phyloP scores from a whole-genome alignment of 768 basidiomycete genomes.

The Mycena floridula region DNA sequence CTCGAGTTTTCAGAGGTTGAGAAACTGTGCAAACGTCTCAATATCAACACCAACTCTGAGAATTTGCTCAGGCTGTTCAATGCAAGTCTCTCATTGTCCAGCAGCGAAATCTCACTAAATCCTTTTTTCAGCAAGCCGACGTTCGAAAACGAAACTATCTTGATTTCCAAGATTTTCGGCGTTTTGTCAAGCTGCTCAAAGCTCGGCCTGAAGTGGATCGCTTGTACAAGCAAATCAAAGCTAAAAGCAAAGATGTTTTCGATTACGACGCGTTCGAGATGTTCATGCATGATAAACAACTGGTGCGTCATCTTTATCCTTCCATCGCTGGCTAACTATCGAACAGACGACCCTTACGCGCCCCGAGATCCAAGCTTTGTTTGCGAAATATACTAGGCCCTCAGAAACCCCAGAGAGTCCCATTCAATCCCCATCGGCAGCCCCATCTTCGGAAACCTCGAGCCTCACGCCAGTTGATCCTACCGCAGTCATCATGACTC shows the following conservation, averaged over 20 bases:
- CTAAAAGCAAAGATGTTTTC: constrained; percentile 26
- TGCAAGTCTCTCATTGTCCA: constrained; percentile 24
- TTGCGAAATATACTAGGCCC: constrained; percentile 26
- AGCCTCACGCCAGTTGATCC: not conserved
- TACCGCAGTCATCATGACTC: not conserved
- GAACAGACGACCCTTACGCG: constrained; percentile 28
- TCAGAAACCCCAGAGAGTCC: not conserved
- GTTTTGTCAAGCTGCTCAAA: constrained; percentile 79
- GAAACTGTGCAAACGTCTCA: constrained; percentile 63
- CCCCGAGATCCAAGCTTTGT: constrained; percentile 27
- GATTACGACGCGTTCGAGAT: constrained; percentile 36
- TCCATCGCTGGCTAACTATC: not conserved
- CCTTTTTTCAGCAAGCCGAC: constrained; percentile 58
- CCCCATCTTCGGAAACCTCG: constrained; percentile 3
- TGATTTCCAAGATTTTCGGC: constrained; percentile 74
- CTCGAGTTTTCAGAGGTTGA: constrained; percentile 70
- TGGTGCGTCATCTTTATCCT: constrained; percentile 19
- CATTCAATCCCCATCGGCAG: constrained; percentile 2
- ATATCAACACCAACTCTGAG: constrained; percentile 49
- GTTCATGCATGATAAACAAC: constrained; percentile 40
- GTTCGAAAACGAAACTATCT: constrained; percentile 47
- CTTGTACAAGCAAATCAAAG: constrained; percentile 42
- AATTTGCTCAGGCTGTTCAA: constrained; percentile 55
- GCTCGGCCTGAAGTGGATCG: constrained; percentile 75
- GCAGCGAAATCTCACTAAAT: not conserved